Conservation (phyloP, 495 filamentous ascomycete genomes). For the Hypomontagnella submonticulosa region DNA sequence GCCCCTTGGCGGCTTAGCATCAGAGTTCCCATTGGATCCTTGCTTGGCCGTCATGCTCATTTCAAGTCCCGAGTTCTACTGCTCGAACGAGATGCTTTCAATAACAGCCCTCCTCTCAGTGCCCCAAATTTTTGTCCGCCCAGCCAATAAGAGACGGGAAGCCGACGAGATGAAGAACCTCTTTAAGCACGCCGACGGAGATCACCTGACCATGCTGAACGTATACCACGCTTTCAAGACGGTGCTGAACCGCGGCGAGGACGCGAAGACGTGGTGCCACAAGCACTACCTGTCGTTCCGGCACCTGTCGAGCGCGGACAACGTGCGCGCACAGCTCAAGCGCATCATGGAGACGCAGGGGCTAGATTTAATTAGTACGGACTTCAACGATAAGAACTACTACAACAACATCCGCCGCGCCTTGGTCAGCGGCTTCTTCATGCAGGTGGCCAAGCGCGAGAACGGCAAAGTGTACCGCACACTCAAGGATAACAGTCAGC, state of each 20-base stretch:
- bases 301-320: conserved; percentile 89
- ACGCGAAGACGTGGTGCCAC: conserved; percentile 92
- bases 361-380: conserved; percentile 84
- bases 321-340: conserved; percentile 88
- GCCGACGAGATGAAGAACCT: conserved; percentile 97
- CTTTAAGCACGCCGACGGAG: conserved; percentile 92
- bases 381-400: conserved; percentile 96
- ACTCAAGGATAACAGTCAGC: conserved; percentile 86
- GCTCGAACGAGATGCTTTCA: conserved; percentile 97
- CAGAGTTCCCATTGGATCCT: conserved; percentile 96
- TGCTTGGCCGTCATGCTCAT: conserved; percentile 98
- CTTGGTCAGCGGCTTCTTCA: conserved; percentile 97
- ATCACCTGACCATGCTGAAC: conserved; percentile 96
- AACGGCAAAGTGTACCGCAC: conserved; percentile 87
- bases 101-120: conserved; percentile 94
- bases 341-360: conserved; percentile 95
- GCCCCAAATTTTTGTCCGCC: conserved; percentile 92
- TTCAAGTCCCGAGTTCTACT: conserved; percentile 96
- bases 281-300: conserved; percentile 96
- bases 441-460: conserved; percentile 98
- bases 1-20: conserved; percentile 82
- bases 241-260: conserved; percentile 70
- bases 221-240: conserved; percentile 97
- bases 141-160: conserved; percentile 82
- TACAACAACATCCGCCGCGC: conserved; percentile 96